These are phyloP conservation scores for Fragaria vesca DNA, from an alignment of 306 rosid genomes.

Conservation along the genomic window DNA sequence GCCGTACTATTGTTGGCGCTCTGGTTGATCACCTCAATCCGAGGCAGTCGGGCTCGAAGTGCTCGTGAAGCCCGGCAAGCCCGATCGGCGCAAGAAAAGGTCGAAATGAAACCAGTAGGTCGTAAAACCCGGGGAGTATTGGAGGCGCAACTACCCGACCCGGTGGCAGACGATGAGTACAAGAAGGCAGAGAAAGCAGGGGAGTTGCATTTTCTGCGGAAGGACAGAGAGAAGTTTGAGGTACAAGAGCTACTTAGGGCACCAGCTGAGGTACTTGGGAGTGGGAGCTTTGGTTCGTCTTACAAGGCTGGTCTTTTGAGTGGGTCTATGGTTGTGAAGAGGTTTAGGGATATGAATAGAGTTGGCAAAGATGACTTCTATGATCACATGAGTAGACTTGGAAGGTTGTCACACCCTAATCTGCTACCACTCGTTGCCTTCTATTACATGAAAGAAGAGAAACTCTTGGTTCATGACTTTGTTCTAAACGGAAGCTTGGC, in stretches of 20 bases:
- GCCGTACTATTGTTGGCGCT: conserved; percentile 29
- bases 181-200: conserved; percentile 37
- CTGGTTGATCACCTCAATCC: conserved; percentile 24
- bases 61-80: neutral
- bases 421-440: conserved; percentile 41
- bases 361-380: conserved; percentile 55
- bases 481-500: conserved; percentile 45
- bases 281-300: conserved; percentile 81
- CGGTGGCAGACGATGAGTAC: conserved; percentile 8
- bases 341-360: conserved; percentile 67
- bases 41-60: conserved; percentile 13
- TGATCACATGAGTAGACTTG: conserved; percentile 65
- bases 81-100: neutral
- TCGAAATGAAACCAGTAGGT: conserved; percentile 2
- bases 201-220: conserved; percentile 38
- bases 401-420: conserved; percentile 42
- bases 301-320: conserved; percentile 60
- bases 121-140: neutral
- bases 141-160: conserved; percentile 29
- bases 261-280: conserved; percentile 76
- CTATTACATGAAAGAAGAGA: conserved; percentile 41
- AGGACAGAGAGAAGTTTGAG: conserved; percentile 46
- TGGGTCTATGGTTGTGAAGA: conserved; percentile 80
- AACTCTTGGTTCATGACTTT: conserved; percentile 43
- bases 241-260: conserved; percentile 70